A percentile compares a stretch with the other conserved stretches of the same genome.
Conservation (phyloP, 225 moss, liverwort and hornwort genomes). For the Marchantia paleacea region DNA sequence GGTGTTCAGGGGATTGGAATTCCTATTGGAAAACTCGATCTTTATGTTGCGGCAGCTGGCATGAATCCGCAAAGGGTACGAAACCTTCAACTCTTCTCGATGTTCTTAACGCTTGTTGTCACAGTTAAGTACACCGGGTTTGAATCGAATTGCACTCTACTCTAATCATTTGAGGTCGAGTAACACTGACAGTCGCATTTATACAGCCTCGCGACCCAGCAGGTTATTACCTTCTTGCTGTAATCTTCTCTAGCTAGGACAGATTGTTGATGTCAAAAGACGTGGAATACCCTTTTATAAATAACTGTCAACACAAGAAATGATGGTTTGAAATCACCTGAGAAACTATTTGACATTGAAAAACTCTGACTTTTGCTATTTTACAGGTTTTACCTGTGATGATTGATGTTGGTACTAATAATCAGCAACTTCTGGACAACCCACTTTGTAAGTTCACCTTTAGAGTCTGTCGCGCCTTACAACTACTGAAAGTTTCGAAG, state of each 20-base stretch:
- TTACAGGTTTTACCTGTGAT: slow-evolving; percentile 87
- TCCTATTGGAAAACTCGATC: slow-evolving; percentile 93
- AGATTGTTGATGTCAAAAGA: no score
- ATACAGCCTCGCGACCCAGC: no score
- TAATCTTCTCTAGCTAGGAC: no score
- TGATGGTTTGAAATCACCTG: no score
- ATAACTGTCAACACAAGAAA: no score
- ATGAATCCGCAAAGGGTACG: slow-evolving; percentile 86
- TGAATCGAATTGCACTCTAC: no score
- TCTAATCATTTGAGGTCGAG: no score
- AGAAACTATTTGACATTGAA: neutral
- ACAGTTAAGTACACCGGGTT: neutral
- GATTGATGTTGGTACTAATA: slow-evolving; percentile 96
- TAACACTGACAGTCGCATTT: no score
- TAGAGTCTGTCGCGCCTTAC: no score
- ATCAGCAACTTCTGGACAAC: slow-evolving; percentile 82
- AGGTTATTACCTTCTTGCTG: no score
- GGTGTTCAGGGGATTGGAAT: slow-evolving; percentile 98
- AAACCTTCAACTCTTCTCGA: neutral
- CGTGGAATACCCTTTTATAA: no score
- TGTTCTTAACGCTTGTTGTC: neutral
- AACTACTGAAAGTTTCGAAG: neutral
- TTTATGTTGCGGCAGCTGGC: slow-evolving; percentile 98
- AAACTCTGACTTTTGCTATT: neutral
- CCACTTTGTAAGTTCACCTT: slow-evolving; percentile 59